phyloP scores from a whole-genome alignment of 805 yeast genomes.

The Kluyveromyces lactis region DNA sequence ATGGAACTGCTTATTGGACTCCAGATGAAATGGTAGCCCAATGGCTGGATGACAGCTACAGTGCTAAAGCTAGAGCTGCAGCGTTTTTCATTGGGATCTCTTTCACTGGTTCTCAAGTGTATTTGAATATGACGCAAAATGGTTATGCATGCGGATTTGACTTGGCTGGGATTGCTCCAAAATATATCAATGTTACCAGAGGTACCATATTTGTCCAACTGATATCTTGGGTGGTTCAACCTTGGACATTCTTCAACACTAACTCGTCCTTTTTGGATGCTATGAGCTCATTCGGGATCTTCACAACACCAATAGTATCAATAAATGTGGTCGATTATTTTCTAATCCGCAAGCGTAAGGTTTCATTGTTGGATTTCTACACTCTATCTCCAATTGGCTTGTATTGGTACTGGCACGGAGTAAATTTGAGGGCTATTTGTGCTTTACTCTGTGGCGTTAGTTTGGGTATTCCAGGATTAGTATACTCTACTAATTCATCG shows the following conservation, averaged over 20 bases:
- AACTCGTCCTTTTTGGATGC: constrained; percentile 30
- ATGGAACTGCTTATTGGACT: constrained; percentile 32
- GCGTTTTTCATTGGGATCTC: constrained; percentile 33
- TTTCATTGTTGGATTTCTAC: constrained; percentile 31
- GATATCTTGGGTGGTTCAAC: constrained; percentile 32
- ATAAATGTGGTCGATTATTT: constrained; percentile 32
- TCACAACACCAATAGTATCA: constrained; percentile 32
- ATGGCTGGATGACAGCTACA: constrained; percentile 33
- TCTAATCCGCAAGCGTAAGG: constrained; percentile 24
- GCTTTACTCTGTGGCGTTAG: constrained; percentile 11
- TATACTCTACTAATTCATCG: constrained; percentile 11
- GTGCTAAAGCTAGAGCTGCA: constrained; percentile 32
- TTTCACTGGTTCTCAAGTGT: constrained; percentile 30
- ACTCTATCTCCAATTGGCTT: constrained; percentile 17
- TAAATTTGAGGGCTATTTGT: constrained; percentile 12
- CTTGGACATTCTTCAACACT: constrained; percentile 34
- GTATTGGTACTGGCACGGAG: constrained; percentile 16
- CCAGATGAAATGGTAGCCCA: constrained; percentile 32
- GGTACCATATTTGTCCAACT: constrained; percentile 31
- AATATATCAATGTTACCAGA: constrained; percentile 28
- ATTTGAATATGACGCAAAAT: constrained; percentile 31
- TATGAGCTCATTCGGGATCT: constrained; percentile 33
- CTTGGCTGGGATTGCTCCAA: constrained; percentile 29
- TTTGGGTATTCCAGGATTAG: constrained; percentile 17
- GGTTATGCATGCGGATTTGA: constrained; percentile 36